These are phyloP conservation scores for Russula sp. DNA, from an alignment of 768 basidiomycete genomes.

Conservation along the genomic window DNA sequence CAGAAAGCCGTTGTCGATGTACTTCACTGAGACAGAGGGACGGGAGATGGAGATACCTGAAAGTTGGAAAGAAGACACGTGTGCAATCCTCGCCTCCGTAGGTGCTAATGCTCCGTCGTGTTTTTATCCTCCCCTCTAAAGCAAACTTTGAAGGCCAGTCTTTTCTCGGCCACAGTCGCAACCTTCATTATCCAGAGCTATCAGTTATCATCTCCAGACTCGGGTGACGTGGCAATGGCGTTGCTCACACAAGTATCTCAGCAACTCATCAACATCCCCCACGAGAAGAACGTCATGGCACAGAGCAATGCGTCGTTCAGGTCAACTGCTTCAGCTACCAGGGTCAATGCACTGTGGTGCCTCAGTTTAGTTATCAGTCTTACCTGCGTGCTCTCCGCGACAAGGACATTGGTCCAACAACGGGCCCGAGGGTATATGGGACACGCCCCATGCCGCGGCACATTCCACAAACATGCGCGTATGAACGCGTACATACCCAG, in stretches of 20 bases:
- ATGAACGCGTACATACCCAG: neutral
- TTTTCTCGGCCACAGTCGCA: constrained; percentile 11
- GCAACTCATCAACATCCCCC: constrained; percentile 5
- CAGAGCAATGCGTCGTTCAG: neutral
- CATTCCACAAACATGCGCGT: neutral
- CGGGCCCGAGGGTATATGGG: neutral
- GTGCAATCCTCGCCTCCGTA: constrained; percentile 2
- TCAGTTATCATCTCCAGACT: neutral
- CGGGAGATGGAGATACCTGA: neutral
- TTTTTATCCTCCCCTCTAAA: neutral
- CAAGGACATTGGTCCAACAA: neutral
- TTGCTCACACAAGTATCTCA: constrained; percentile 12
- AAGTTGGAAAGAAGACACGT: neutral
- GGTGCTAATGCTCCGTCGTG: neutral
- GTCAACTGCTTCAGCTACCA: neutral
- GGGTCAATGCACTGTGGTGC: constrained; percentile 14
- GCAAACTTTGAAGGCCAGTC: neutral
- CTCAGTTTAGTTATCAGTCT: constrained; percentile 14
- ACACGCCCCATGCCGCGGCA: neutral
- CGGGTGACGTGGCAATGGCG: neutral
- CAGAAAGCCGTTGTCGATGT: neutral
- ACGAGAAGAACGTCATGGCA: neutral
- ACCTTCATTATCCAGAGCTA: constrained; percentile 10
- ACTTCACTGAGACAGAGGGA: neutral
- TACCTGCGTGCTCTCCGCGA: neutral